These are phyloP conservation scores for Triticum timopheevii DNA, from an alignment of 176 grass and related monocot genomes.

Conservation along the genomic window DNA sequence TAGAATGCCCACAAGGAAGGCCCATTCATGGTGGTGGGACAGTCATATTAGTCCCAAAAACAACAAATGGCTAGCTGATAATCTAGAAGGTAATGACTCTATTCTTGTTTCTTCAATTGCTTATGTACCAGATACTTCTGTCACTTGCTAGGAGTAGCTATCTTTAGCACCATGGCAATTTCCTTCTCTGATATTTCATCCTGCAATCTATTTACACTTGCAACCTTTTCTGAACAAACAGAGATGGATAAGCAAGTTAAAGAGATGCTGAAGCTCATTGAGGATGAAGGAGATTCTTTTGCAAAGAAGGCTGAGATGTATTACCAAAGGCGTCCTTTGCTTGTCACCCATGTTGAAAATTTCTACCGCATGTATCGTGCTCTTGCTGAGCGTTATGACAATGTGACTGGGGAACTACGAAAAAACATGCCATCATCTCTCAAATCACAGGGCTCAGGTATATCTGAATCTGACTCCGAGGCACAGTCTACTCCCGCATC, in stretches of 20 bases:
- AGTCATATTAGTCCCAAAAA: slow-evolving; percentile 93
- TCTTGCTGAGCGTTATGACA: slow-evolving; percentile 93
- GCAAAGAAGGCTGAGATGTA: slow-evolving; percentile 97
- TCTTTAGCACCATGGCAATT: not conserved
- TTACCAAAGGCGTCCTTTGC: slow-evolving; percentile 64
- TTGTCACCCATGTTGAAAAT: slow-evolving; percentile 79
- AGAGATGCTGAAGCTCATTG: slow-evolving; percentile 87
- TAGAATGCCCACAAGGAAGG: slow-evolving; percentile 68
- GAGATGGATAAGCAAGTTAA: slow-evolving; percentile 94
- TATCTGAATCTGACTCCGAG: slow-evolving; percentile 65
- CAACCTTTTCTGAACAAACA: slow-evolving; percentile 34
- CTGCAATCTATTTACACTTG: slow-evolving; percentile 14
- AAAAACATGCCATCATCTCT: slow-evolving; percentile 71
- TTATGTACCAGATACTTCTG: not conserved
- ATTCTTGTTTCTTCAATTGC: not conserved
- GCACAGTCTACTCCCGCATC: slow-evolving; percentile 34
- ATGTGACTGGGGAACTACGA: slow-evolving; percentile 84
- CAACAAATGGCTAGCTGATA: slow-evolving; percentile 85
- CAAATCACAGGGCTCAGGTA: slow-evolving; percentile 61
- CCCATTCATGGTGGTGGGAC: slow-evolving; percentile 97
- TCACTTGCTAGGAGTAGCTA: not conserved
- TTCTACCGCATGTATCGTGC: slow-evolving; percentile 95
- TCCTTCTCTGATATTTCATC: not conserved
- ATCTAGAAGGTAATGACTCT: slow-evolving; percentile 66
- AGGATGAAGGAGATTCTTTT: slow-evolving; percentile 94